Evolutionary conservation across 345 rosid species (phyloP), one percentile per base, ranked within the genome.

Genomic region (Hevea brasiliensis): DNA sequence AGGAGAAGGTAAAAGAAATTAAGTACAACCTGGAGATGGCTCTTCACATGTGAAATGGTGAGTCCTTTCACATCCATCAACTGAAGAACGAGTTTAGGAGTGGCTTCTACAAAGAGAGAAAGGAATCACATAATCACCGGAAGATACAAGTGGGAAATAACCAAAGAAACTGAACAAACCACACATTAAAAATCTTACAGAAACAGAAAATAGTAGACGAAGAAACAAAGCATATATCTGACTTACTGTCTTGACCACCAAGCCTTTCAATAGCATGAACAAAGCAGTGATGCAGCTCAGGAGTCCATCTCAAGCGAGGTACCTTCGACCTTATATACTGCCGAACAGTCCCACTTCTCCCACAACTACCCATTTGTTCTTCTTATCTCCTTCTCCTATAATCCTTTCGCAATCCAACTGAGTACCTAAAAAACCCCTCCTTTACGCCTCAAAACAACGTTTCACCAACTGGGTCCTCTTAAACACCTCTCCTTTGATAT

Each of bases 61-160:
- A 95, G 98, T 61, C 99, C 99, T 66, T 90, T 87, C 63, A 95
- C 98, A 81, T 91, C 96, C 99, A 95, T 95, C 74, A 95, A 76
- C 87, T 92, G 96, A 69, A 95, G 99, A 72, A 95, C 97, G 51
- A 92, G 96, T 71, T 95, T 95, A 53, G 99, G 99, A 0, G 99
- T 95, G 40, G 98, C 98, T 86, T 83, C 98, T 95, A 71, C 72
- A 59, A 32, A 32, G 37, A 32, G 37, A 32, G 37, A 32, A 32
- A 32, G 4, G 37, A 32, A 32, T 32, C 37, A 32, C 4, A 32
- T 32, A 32, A 32, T 32, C 4, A 32, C 37, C 37, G 37, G 37
- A 32, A 32, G 37, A 2, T 32, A 32, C 37, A 32, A 32, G 4
- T 4, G 37, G 37, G 4, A 32, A 32, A 32, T 32, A 32, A 32